Base-by-base conservation (phyloP, 805 yeast species). In the Ogataea trehalophila region DNA sequence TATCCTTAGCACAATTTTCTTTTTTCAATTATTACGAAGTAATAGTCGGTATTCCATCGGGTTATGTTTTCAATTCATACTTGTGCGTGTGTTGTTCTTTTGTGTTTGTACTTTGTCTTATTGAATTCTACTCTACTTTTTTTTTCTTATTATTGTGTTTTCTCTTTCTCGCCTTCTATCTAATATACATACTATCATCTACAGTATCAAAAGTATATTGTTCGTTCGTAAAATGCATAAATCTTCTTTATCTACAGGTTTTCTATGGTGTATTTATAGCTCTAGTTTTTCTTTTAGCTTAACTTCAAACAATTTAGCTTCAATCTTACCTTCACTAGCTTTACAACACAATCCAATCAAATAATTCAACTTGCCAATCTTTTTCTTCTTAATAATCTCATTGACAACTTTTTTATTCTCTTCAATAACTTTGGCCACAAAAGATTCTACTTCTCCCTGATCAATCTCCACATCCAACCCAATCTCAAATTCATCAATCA, bases 291-390 rank as follows among this genome's bases (percentile, higher is more conserved):
- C 42, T 44, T 59, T 60, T 33, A 67, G 46, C 36, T 46, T 47
- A n/a, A 47, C 41, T 45, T 61, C 59, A 34, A 67, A 57, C 17
- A 48, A 47, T 23, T 51, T 48, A 11, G 67, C 60, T 43, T 63
- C 59, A 26, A 76, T 69, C 49, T 69, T 75, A 4, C 97, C 97
- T 54, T 82, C 85, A 2, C 88, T 78, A 46, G 74, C 69, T 57
- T 81, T 80, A 96, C 94, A 88, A 17, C 89, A 95, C 60, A 79
- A 79, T 1, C 97, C 98, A 4, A 94, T 75, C 47, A 94, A 70
- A 58, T 72, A 87, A 57, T 89, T 87, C n/a, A 92, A 57, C 13
- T 90, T 79, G 34, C 77, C 78, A 38, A 68, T 66, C 53, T 78
- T 80, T 46, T 82, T 81, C 2, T 90, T 91, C 0, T 67, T 57